Percentiles rank a stretch among this genome's conserved stretches.
phyloP scores from a whole-genome alignment of 495 filamentous ascomycete genomes.

The Oidiodendron maius region DNA sequence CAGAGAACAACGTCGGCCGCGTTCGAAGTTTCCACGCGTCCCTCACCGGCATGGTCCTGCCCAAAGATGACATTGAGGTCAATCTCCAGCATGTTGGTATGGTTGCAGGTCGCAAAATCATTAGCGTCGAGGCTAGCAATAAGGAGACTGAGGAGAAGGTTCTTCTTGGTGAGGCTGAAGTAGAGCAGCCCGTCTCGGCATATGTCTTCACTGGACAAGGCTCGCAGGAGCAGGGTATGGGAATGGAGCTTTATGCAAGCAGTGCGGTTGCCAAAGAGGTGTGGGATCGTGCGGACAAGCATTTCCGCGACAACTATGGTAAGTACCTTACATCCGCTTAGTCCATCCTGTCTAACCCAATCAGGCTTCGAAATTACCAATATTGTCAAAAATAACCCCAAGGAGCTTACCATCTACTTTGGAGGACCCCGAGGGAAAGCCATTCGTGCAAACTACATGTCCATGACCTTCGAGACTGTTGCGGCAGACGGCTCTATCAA shows the following conservation, averaged over 20 bases:
- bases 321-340: slow-evolving; percentile 24
- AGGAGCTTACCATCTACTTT: slow-evolving; percentile 98
- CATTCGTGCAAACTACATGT: slow-evolving; percentile 98
- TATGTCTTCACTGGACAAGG: slow-evolving; percentile 99
- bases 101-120: slow-evolving; percentile 96
- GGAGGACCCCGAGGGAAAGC: slow-evolving; percentile 94
- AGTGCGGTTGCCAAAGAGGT: slow-evolving; percentile 93
- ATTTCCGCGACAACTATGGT: slow-evolving; percentile 99
- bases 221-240: slow-evolving; percentile 98
- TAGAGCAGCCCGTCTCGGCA: slow-evolving; percentile 94
- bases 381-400: slow-evolving; percentile 98
- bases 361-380: slow-evolving; percentile 90
- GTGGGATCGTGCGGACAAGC: slow-evolving; percentile 95
- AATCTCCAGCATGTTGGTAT: slow-evolving; percentile 95
- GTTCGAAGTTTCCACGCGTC: slow-evolving; percentile 95
- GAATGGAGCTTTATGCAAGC: slow-evolving; percentile 95
- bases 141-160: slow-evolving; percentile 94
- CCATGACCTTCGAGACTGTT: slow-evolving; percentile 98
- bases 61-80: slow-evolving; percentile 90
- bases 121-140: slow-evolving; percentile 94
- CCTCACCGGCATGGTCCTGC: slow-evolving; percentile 95
- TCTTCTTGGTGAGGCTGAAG: slow-evolving; percentile 88
- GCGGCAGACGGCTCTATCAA: slow-evolving; percentile 85
- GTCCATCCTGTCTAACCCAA: slow-evolving; percentile 31
- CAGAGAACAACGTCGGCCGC: slow-evolving; percentile 95